Conservation (phyloP, 2,329 filamentous ascomycete genomes). For the Escovopsis sp. region DNA sequence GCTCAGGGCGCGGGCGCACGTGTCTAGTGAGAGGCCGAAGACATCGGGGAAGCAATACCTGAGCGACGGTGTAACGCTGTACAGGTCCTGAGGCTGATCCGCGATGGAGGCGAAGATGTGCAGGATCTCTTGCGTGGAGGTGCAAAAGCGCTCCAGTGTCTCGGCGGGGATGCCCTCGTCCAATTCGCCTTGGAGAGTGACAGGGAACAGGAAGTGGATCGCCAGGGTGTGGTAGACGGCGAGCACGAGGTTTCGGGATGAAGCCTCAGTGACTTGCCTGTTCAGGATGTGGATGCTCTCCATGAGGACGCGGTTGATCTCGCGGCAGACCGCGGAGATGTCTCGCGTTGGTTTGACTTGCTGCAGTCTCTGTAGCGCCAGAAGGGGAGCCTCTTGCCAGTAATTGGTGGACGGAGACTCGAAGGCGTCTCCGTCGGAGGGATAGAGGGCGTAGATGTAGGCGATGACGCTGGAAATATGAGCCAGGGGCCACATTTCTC, state of each 20-base stretch:
- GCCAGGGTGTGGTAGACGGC: slow-evolving; percentile 19
- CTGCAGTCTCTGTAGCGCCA: slow-evolving; percentile 10
- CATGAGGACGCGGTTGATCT: slow-evolving; percentile 14
- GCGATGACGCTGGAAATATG: slow-evolving; percentile 18
- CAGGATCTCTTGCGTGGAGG: slow-evolving; percentile 15
- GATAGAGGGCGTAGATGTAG: slow-evolving; percentile 15
- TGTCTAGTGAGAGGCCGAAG: slow-evolving; percentile 17
- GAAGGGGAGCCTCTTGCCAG: slow-evolving; percentile 11
- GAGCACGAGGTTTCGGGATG: slow-evolving; percentile 14
- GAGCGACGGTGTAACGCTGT: slow-evolving; percentile 9
- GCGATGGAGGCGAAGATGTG: slow-evolving; percentile 10
- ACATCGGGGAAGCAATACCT: slow-evolving; percentile 14
- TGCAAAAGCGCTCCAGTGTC: slow-evolving; percentile 15
- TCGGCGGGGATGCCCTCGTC: slow-evolving; percentile 12
- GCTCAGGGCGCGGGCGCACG: slow-evolving; percentile 16
- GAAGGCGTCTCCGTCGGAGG: slow-evolving; percentile 6
- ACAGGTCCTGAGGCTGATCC: slow-evolving; percentile 10
- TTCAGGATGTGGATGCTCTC: slow-evolving; percentile 13
- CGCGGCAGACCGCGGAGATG: slow-evolving; percentile 12
- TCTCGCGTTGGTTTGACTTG: slow-evolving; percentile 10
- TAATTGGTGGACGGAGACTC: slow-evolving; percentile 8
- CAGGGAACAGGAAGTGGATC: slow-evolving; percentile 20
- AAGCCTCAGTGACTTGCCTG: slow-evolving; percentile 10
- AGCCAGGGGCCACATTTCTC: slow-evolving; percentile 21
- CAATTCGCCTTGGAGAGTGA: slow-evolving; percentile 5